Evolutionary conservation across 371 early-diverging fungal species (phyloP).

Genomic region (Homolaphlyctis polyrhiza): DNA sequence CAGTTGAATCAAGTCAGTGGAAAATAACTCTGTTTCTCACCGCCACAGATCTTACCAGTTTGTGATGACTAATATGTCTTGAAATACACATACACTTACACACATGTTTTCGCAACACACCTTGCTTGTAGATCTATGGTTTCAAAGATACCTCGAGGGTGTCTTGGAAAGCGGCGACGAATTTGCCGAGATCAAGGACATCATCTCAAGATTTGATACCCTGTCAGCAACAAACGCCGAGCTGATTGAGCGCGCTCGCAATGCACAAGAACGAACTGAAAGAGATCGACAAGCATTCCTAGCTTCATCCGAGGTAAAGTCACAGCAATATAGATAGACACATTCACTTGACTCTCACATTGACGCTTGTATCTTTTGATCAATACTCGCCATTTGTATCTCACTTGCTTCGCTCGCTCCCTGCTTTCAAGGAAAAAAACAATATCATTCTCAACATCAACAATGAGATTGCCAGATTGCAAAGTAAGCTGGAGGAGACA

Average conservation of each 20-base stretch:
- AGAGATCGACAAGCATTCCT: conserved; percentile 29
- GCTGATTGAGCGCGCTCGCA: conserved; percentile 39
- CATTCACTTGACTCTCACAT: too few relatives aligned
- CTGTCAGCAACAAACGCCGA: conserved; percentile 51
- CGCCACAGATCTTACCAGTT: too few relatives aligned
- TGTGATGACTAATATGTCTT: neutral
- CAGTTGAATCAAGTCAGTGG: conserved; percentile 39
- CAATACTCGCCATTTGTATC: too few relatives aligned
- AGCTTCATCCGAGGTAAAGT: conserved; percentile 36
- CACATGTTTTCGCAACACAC: too few relatives aligned
- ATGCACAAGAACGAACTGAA: conserved; percentile 47
- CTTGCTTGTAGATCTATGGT: conserved; percentile 31
- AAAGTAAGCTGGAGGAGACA: conserved; percentile 42
- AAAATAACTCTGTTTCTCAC: too few relatives aligned
- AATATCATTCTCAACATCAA: conserved; percentile 47
- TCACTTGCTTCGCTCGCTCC: neutral
- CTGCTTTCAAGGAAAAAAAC: conserved; percentile 54
- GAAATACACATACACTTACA: neutral
- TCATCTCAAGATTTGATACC: conserved; percentile 47
- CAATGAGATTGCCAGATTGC: conserved; percentile 51
- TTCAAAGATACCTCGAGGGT: conserved; percentile 46
- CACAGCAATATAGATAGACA: too few relatives aligned
- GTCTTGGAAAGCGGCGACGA: conserved; percentile 43
- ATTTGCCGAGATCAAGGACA: conserved; percentile 51
- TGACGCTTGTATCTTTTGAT: too few relatives aligned